Conservation (phyloP, 345 rosid species). For the Firmiana major region DNA sequence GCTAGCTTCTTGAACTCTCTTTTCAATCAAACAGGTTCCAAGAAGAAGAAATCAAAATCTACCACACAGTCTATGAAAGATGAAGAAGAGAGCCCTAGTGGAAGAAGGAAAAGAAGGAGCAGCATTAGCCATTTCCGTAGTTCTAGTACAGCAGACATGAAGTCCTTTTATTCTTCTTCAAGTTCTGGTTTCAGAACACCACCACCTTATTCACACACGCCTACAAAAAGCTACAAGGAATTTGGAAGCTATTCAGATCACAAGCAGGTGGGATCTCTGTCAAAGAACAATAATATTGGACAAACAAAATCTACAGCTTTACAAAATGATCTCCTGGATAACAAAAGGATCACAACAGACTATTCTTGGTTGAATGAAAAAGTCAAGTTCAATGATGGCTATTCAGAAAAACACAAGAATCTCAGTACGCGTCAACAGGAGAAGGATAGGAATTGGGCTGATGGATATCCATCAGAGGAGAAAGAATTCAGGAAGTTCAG, state of each 20-base stretch:
- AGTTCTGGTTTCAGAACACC: constrained; percentile 77
- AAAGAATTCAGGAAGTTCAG: constrained; percentile 32
- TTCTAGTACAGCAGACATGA: constrained; percentile 47
- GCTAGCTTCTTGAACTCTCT: constrained; percentile 90
- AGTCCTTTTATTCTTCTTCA: constrained; percentile 57
- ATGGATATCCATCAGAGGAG: constrained; percentile 22
- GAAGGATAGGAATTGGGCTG: constrained; percentile 33
- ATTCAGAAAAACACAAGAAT: neutral
- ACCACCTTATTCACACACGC: constrained; percentile 58
- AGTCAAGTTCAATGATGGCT: constrained; percentile 25
- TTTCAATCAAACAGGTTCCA: constrained; percentile 69
- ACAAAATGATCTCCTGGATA: neutral
- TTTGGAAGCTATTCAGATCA: constrained; percentile 50
- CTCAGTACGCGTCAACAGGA: constrained; percentile 12
- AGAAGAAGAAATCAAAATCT: constrained; percentile 63
- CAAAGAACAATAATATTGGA: constrained; percentile 22
- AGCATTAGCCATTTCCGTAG: constrained; percentile 85
- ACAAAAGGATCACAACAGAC: constrained; percentile 27
- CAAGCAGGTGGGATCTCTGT: constrained; percentile 34
- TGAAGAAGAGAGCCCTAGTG: constrained; percentile 63
- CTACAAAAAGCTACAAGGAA: constrained; percentile 53
- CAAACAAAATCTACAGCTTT: neutral
- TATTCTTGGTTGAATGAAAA: constrained; percentile 40
- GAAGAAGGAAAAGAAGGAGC: constrained; percentile 76
- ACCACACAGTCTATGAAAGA: constrained; percentile 46